A percentile compares a stretch with the other conserved stretches of the same genome.
Conservation (phyloP, 345 rosid species). For the Salix brachista region DNA sequence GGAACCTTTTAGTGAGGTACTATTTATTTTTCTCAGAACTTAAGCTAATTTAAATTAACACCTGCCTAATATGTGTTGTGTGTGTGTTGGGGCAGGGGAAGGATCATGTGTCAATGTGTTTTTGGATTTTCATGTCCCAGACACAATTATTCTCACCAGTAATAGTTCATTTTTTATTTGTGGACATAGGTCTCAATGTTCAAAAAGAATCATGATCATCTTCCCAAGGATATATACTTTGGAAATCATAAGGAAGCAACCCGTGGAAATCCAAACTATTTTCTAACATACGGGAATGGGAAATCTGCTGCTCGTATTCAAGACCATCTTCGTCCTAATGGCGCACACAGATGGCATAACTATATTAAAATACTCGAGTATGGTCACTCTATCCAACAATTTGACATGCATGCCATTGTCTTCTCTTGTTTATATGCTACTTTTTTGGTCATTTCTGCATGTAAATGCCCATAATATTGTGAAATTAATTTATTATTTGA, state of each 20-base stretch:
- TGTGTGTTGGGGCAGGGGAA: not conserved
- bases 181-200: conserved; percentile 79
- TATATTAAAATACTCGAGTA: conserved; percentile 78
- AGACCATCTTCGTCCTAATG: conserved; percentile 93
- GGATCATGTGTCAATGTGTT: not conserved
- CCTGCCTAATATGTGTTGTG: not conserved
- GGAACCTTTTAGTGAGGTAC: conserved; percentile 94
- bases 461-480: not conserved
- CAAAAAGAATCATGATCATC: conserved; percentile 91
- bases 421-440: not conserved
- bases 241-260: conserved; percentile 79
- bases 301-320: conserved; percentile 92
- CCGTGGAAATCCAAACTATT: conserved; percentile 88
- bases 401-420: not conserved
- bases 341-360: conserved; percentile 99
- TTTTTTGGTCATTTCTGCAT: not conserved
- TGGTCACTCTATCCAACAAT: conserved; percentile 13
- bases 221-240: conserved; percentile 78
- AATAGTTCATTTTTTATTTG: not conserved
- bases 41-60: not conserved
- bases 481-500: not conserved
- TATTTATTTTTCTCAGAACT: not conserved
- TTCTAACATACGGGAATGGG: conserved; percentile 93
- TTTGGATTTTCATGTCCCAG: not conserved
- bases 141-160: not conserved